Evolutionary conservation across 2,329 filamentous ascomycete species (phyloP).

Genomic region (Fonsecaea monophora): DNA sequence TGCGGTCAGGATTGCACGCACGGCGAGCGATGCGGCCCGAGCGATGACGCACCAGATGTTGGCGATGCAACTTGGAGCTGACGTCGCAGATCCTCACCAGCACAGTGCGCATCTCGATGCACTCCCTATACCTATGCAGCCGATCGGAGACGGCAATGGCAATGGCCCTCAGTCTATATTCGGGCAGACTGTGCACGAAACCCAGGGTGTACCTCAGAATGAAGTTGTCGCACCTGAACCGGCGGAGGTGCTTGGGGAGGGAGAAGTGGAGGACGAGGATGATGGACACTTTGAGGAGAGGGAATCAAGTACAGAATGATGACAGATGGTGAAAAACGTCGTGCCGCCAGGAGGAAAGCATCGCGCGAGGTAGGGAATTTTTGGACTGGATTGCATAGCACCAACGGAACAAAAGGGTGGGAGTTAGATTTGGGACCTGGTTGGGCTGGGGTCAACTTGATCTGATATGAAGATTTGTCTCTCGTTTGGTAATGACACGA

Average conservation of each 20-base stretch:
- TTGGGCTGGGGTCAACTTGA: neutral
- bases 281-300: slow-evolving; percentile 22
- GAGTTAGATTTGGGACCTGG: neutral
- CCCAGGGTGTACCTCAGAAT: neutral
- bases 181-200: neutral
- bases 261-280: slow-evolving; percentile 14
- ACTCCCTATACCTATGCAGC: neutral
- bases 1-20: slow-evolving; percentile 1
- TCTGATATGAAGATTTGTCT: neutral
- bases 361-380: neutral
- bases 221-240: neutral
- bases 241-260: neutral
- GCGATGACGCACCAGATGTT: neutral
- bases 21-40: neutral
- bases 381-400: neutral
- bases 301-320: slow-evolving; percentile 26
- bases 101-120: neutral
- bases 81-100: neutral
- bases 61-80: slow-evolving; percentile 4
- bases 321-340: neutral
- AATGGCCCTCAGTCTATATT: neutral
- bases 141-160: neutral
- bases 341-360: neutral
- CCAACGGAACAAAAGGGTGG: neutral
- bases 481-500: slow-evolving; percentile 1